Conservation (phyloP, 352 stramenopile genomes). For the Pythium monospermum region DNA sequence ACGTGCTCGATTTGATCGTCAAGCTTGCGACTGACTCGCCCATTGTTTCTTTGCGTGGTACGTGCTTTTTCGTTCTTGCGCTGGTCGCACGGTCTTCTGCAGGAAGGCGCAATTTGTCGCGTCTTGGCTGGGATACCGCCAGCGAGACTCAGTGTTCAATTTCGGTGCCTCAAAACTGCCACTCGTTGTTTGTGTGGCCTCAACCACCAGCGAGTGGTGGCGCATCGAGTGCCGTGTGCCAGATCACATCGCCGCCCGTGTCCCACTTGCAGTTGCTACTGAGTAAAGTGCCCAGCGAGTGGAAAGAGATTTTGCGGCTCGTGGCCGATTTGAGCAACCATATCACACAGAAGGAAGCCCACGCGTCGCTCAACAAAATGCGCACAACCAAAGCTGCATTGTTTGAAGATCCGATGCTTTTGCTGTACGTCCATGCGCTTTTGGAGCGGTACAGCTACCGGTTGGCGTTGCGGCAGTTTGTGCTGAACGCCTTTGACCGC, state of each 20-base stretch:
- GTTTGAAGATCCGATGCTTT: constrained; percentile 80
- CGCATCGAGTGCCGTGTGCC: constrained; percentile 19
- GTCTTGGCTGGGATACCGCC: constrained; percentile 74
- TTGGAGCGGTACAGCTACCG: constrained; percentile 85
- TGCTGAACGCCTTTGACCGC: constrained; percentile 82
- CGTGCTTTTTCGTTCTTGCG: constrained; percentile 83
- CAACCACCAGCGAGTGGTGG: constrained; percentile 22
- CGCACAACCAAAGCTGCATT: constrained; percentile 58
- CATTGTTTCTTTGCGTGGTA: constrained; percentile 80
- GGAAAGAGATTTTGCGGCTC: constrained; percentile 70
- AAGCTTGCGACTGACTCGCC: constrained; percentile 79
- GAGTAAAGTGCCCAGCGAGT: constrained; percentile 64
- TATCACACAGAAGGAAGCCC: constrained; percentile 87
- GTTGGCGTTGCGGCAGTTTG: constrained; percentile 78
- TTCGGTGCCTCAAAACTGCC: constrained; percentile 74
- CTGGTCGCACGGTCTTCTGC: constrained; percentile 63
- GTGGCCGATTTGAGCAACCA: constrained; percentile 85
- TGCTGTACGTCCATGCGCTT: constrained; percentile 78
- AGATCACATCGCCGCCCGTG: constrained; percentile 54
- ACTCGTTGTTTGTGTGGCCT: constrained; percentile 79
- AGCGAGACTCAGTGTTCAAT: constrained; percentile 72
- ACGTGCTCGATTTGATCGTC: constrained; percentile 84
- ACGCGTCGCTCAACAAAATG: constrained; percentile 81
- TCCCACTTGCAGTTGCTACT: constrained; percentile 65
- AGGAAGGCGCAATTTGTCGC: constrained; percentile 56